A percentile compares a stretch with the other conserved stretches of the same genome.
Evolutionary conservation across 2,329 filamentous ascomycete species (phyloP).

Genomic region (Stemphylium lycopersici): DNA sequence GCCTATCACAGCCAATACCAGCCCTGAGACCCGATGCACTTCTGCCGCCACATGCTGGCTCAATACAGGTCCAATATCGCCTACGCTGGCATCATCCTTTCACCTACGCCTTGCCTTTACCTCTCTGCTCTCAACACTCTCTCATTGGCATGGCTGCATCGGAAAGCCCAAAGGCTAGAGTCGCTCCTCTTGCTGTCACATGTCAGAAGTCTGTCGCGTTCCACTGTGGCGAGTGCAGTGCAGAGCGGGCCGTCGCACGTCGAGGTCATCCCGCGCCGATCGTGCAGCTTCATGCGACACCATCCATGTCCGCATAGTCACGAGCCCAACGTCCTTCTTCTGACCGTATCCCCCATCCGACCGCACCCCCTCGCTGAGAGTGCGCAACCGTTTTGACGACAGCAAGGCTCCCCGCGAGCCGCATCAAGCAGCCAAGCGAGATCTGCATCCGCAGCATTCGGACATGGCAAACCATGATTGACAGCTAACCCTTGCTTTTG

Average conservation of each 20-base stretch:
- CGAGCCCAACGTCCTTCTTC: constrained; percentile 20
- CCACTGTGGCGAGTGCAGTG: constrained; percentile 35
- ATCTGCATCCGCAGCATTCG: too few species aligned
- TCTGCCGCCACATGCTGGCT: constrained; percentile 34
- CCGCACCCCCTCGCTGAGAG: constrained; percentile 2
- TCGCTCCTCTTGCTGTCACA: constrained; percentile 31
- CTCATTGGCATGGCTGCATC: not conserved
- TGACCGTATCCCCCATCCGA: constrained; percentile 18
- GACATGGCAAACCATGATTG: not conserved
- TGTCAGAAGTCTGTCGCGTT: constrained; percentile 30
- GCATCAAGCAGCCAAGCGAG: too few species aligned
- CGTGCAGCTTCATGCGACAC: constrained; percentile 17
- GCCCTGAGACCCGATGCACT: constrained; percentile 25
- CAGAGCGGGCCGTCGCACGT: constrained; percentile 40
- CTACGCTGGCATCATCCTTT: constrained; percentile 23
- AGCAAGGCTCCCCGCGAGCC: too few species aligned
- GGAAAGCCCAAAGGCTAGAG: not conserved
- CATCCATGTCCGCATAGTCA: constrained; percentile 35
- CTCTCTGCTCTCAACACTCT: constrained; percentile 14
- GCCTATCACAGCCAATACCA: constrained; percentile 34
- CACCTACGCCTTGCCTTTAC: constrained; percentile 17
- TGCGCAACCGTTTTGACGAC: constrained; percentile 8
- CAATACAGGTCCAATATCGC: constrained; percentile 5
- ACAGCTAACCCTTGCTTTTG: not conserved
- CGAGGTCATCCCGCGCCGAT: constrained; percentile 34